Percentiles rank a stretch among this genome's conserved stretches.
Conservation (phyloP, 331 rosid genomes). For the Quercus lobata region DNA sequence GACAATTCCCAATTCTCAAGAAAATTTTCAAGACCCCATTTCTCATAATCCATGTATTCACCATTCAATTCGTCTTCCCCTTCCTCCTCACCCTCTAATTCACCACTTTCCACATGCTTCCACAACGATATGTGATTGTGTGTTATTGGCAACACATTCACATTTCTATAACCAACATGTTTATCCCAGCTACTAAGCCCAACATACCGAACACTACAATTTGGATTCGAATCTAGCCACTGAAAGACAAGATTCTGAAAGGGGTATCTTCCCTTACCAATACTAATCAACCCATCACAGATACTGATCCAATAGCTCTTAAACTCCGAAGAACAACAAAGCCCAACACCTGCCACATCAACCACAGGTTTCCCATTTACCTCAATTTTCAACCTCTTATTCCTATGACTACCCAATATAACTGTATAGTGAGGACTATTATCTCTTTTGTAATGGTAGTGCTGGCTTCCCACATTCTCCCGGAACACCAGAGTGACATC, state of each 20-base stretch:
- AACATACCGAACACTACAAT: constrained; percentile 68
- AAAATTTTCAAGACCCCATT: constrained; percentile 81
- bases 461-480: constrained; percentile 89
- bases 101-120: constrained; percentile 57
- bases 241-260: constrained; percentile 84
- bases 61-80: constrained; percentile 36
- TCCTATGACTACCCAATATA: constrained; percentile 92
- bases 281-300: constrained; percentile 81
- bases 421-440: constrained; percentile 86
- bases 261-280: constrained; percentile 85
- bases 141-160: constrained; percentile 63
- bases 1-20: constrained; percentile 84
- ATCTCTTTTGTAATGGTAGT: constrained; percentile 91
- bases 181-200: constrained; percentile 99
- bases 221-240: constrained; percentile 83
- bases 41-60: constrained; percentile 46
- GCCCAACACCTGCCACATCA: constrained; percentile 73
- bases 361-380: constrained; percentile 82
- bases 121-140: constrained; percentile 54
- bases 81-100: constrained; percentile 42
- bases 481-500: constrained; percentile 86
- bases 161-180: constrained; percentile 87
- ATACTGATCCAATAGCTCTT: constrained; percentile 93
- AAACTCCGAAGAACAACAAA: constrained; percentile 72
- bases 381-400: constrained; percentile 69